These are phyloP conservation scores for Brassica carinata DNA, from an alignment of 345 rosid genomes.

Conservation along the genomic window DNA sequence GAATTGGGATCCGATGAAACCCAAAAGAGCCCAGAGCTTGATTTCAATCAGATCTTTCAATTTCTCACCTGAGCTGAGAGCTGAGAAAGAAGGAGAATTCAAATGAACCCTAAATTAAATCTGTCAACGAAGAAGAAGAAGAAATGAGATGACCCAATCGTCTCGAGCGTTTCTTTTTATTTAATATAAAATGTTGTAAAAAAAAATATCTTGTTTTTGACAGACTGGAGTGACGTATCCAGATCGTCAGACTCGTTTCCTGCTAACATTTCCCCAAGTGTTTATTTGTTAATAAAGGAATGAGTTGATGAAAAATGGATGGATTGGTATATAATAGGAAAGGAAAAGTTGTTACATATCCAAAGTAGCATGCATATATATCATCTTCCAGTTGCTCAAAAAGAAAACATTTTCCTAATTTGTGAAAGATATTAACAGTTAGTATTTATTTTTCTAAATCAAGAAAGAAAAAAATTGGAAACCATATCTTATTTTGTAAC, in stretches of 20 bases:
- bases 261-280: neutral
- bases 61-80: neutral
- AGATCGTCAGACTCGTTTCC: neutral
- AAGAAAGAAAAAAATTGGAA: neutral
- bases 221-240: neutral
- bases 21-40: neutral
- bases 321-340: neutral
- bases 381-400: neutral
- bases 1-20: neutral
- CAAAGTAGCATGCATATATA: neutral
- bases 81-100: constrained; percentile 1
- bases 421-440: neutral
- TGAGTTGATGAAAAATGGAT: neutral
- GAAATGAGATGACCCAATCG: constrained; percentile 10
- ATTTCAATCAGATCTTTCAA: constrained; percentile 13
- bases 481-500: neutral
- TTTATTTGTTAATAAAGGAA: neutral
- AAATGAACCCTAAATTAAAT: constrained; percentile 27
- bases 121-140: constrained; percentile 30
- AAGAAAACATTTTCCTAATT: neutral
- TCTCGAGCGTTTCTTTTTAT: neutral
- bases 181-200: too few species aligned
- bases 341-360: neutral
- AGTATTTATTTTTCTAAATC: neutral
- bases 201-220: neutral